phyloP scores from a whole-genome alignment of 1,139 yeast species.

The Protomyces gravidus region DNA sequence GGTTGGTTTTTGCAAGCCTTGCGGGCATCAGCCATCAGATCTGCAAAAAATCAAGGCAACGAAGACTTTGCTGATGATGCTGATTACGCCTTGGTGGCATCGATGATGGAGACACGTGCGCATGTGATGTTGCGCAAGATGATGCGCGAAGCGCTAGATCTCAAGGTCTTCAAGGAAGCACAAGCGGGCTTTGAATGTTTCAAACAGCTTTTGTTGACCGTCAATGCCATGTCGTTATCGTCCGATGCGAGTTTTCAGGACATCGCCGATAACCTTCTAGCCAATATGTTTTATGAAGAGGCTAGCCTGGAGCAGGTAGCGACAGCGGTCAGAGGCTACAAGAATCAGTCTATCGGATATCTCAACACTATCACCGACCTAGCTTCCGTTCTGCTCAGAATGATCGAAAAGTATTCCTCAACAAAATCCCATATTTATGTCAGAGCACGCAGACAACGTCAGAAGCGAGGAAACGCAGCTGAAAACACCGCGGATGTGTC shows the following conservation, averaged over 20 bases:
- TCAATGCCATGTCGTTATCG: slow-evolving; percentile 37
- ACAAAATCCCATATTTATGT: slow-evolving; percentile 45
- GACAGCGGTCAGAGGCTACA: slow-evolving; percentile 60
- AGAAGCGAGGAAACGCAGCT: slow-evolving; percentile 30
- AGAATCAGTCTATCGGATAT: slow-evolving; percentile 42
- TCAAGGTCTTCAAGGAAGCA: slow-evolving; percentile 51
- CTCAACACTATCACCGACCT: slow-evolving; percentile 62
- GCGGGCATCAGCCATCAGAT: slow-evolving; percentile 36
- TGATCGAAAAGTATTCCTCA: slow-evolving; percentile 62
- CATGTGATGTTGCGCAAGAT: slow-evolving; percentile 58
- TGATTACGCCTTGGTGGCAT: slow-evolving; percentile 63
- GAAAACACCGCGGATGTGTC: slow-evolving; percentile 45
- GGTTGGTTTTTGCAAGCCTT: slow-evolving; percentile 60
- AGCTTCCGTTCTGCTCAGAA: slow-evolving; percentile 61
- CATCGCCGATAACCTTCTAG: slow-evolving; percentile 51
- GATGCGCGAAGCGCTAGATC: slow-evolving; percentile 52
- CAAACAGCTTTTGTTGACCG: slow-evolving; percentile 51
- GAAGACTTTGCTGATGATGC: slow-evolving; percentile 31
- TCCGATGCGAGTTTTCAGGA: slow-evolving; percentile 46
- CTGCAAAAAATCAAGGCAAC: slow-evolving; percentile 20
- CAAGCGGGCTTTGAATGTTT: slow-evolving; percentile 72
- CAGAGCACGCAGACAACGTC: slow-evolving; percentile 39
- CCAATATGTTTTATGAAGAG: slow-evolving; percentile 60
- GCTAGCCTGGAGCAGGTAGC: slow-evolving; percentile 58
- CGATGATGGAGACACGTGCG: slow-evolving; percentile 61